Conservation (phyloP, 2,329 filamentous ascomycete species). For the Pestalotiopsis sp. region DNA sequence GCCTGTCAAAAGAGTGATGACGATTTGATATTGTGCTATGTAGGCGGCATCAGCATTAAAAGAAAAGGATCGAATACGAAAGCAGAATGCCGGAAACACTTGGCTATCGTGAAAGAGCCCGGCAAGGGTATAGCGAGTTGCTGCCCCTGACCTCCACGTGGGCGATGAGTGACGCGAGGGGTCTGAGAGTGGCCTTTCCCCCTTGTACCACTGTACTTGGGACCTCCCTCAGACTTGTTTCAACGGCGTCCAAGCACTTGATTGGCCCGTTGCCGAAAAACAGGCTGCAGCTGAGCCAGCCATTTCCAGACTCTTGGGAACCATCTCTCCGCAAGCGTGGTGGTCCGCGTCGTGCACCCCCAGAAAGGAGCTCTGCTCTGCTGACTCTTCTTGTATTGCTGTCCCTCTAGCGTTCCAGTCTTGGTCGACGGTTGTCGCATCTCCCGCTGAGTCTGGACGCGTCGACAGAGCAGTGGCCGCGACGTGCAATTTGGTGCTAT, state of each 20-base stretch:
- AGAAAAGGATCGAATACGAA: not conserved
- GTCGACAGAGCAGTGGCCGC: not conserved
- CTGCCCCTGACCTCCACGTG: constrained; percentile 24
- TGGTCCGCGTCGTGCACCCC: not conserved
- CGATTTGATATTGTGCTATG: not conserved
- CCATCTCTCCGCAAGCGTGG: not conserved
- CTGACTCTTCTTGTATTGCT: not conserved
- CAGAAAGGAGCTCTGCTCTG: not conserved
- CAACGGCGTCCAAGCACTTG: not conserved
- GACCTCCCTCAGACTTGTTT: not conserved
- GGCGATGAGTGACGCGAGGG: constrained; percentile 14
- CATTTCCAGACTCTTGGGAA: constrained; percentile 3
- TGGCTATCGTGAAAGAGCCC: not conserved
- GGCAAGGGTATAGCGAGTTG: not conserved
- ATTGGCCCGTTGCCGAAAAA: not conserved
- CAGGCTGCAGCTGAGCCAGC: not conserved
- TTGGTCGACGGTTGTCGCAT: not conserved
- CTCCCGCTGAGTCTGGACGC: not conserved
- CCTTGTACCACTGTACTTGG: not conserved
- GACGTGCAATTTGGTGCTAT: not conserved
- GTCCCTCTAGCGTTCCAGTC: not conserved
- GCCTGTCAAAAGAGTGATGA: not conserved
- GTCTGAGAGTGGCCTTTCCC: not conserved
- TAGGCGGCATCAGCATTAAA: not conserved
- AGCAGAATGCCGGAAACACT: not conserved